Percentiles rank a stretch among this genome's conserved stretches.
phyloP scores from a whole-genome alignment of 108 stramenopile genomes.

The Discostella stelligeroides region DNA sequence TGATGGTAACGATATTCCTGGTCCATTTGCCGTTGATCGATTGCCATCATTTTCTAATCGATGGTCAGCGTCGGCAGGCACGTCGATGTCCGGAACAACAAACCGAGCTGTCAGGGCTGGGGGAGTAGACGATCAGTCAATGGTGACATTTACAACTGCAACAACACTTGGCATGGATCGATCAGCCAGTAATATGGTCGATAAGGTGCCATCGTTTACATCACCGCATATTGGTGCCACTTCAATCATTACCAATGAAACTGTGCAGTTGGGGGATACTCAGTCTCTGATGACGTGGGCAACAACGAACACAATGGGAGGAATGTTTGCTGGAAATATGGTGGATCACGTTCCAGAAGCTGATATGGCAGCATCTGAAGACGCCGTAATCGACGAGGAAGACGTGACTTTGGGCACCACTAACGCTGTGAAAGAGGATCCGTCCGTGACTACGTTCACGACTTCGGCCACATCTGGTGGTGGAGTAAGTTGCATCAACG shows the following conservation, averaged over 20 bases:
- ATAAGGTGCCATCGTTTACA: constrained; percentile 40
- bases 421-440: constrained; percentile 34
- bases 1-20: background rate
- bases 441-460: constrained; percentile 34
- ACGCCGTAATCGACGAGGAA: background rate
- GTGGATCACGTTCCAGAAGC: constrained; percentile 13
- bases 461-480: constrained; percentile 16
- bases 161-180: constrained; percentile 32
- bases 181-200: constrained; percentile 18
- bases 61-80: background rate
- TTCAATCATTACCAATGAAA: constrained; percentile 20
- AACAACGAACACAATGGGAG: constrained; percentile 39
- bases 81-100: constrained; percentile 35
- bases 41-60: constrained; percentile 27
- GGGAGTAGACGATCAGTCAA: constrained; percentile 46
- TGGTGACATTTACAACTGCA: constrained; percentile 49
- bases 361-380: background rate
- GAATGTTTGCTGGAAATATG: constrained; percentile 14
- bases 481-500: constrained; percentile 39
- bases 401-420: constrained; percentile 23
- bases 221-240: constrained; percentile 2
- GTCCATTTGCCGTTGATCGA: constrained; percentile 32
- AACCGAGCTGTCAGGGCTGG: constrained; percentile 30
- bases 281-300: constrained; percentile 42
- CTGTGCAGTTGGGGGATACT: constrained; percentile 31